Conservation (phyloP, 495 filamentous ascomycete genomes). For the Cryomyces minteri region DNA sequence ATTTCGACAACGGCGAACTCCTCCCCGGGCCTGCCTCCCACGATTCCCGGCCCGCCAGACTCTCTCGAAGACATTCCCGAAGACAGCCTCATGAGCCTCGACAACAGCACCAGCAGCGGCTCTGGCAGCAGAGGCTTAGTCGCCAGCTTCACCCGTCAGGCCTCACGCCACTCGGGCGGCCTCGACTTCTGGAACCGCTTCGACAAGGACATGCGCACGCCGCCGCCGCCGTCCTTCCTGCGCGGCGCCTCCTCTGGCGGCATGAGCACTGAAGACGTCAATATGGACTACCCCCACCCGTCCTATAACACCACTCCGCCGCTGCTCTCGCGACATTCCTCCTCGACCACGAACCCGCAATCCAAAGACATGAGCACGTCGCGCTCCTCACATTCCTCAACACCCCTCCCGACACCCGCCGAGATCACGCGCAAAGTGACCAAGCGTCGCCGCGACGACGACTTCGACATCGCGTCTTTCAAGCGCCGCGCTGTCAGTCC, state of each 20-base stretch:
- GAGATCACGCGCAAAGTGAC: slow-evolving; percentile 45
- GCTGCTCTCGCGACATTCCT: not conserved
- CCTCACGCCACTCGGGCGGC: slow-evolving; percentile 48
- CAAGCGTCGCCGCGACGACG: slow-evolving; percentile 78
- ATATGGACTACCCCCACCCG: slow-evolving; percentile 51
- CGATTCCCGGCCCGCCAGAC: slow-evolving; percentile 15
- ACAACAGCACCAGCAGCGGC: slow-evolving; percentile 23
- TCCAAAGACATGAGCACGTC: slow-evolving; percentile 7
- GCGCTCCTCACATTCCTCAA: slow-evolving; percentile 28
- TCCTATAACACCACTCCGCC: slow-evolving; percentile 4
- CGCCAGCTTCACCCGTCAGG: slow-evolving; percentile 48
- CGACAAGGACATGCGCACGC: slow-evolving; percentile 40
- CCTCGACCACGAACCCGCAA: slow-evolving; percentile 15
- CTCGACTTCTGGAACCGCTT: slow-evolving; percentile 68
- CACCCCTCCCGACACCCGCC: slow-evolving; percentile 29
- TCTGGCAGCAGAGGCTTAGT: slow-evolving; percentile 9
- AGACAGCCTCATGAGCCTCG: slow-evolving; percentile 40
- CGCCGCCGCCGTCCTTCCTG: slow-evolving; percentile 41
- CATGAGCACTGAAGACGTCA: slow-evolving; percentile 56
- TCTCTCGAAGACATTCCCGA: slow-evolving; percentile 38
- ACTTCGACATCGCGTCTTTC: slow-evolving; percentile 75
- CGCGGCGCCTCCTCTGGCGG: slow-evolving; percentile 41
- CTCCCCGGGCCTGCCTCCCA: slow-evolving; percentile 19
- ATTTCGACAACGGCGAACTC: slow-evolving; percentile 32
- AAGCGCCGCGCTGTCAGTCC: slow-evolving; percentile 90